Base-by-base conservation (phyloP, 1,284 basidiomycete species). In the Cutaneotrichosporon mucoides region DNA sequence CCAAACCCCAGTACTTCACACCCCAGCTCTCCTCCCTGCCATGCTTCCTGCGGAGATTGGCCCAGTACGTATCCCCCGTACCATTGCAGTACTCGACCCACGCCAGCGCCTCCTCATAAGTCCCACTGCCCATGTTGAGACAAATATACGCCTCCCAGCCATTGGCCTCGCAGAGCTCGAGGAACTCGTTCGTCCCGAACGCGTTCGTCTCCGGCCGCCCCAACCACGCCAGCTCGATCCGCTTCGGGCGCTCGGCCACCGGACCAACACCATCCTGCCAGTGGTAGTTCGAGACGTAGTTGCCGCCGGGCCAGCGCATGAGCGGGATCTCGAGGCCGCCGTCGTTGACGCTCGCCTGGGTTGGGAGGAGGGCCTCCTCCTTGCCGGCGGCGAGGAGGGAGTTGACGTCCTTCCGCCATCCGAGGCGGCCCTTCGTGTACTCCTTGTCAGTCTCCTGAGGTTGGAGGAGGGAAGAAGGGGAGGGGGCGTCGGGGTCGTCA, bases 251-350 rank as follows among this genome's bases (percentile, higher is more conserved):
- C 11, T 77, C 60, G 42, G 81, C 77, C 53, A 77, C 79, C 8
- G 84, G 83, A 0, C 85, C 84, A 41, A 86, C 79, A 1, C 84
- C 84, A 72, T 86, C 84, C 73, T 85, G 82, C 84, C 84, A 86
- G 49, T 83, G 81, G 71, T 86, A 86, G 62, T 83, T 84, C 65
- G 82, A 83, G 33, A 73, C 76, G 62, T 70, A 77, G 69, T 77
- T 77, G 49, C 75, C 73, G 33, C 84, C 84, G 1, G 85, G 84
- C 79, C 84, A 85, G 50, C 84, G 70, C 45, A 85, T 79, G 57
- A 85, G 69, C 1, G 84, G 84, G 15, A 84, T 77, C 38, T 80
- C 78, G 42, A 85, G 76, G 36, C 71, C 69, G 13, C 66, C 70
- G 55, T 83, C 24, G 24, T 24, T 24, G 24, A 24, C 24, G 24